These are phyloP conservation scores for Rhynchospora tenuis DNA, from an alignment of 176 grass and related monocot genomes.

Conservation along the genomic window DNA sequence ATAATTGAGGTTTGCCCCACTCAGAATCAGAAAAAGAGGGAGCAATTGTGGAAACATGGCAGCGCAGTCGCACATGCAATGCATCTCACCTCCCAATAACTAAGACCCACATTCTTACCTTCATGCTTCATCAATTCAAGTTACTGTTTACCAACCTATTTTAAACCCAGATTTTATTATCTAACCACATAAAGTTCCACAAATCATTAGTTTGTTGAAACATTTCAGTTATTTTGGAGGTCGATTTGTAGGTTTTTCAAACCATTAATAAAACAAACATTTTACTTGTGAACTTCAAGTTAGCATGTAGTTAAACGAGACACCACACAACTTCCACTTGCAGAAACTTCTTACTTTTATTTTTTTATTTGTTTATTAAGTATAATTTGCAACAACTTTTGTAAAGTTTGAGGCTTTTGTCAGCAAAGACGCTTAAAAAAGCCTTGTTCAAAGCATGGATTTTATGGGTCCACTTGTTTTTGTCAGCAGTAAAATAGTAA, in stretches of 20 bases:
- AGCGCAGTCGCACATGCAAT: not conserved
- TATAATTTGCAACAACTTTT: not conserved
- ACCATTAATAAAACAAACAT: not conserved
- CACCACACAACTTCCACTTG: not conserved
- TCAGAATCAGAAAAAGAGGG: not conserved
- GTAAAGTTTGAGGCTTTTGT: constrained; percentile 22
- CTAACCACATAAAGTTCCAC: not conserved
- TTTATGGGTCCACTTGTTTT: not conserved
- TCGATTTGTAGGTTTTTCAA: not conserved
- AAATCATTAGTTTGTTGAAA: not conserved
- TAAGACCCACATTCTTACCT: not conserved
- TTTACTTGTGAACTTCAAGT: not conserved
- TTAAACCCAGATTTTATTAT: not conserved
- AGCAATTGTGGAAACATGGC: not conserved
- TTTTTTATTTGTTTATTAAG: not conserved
- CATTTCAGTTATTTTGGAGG: not conserved
- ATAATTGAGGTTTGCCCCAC: constrained; percentile 13
- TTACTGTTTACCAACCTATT: not conserved
- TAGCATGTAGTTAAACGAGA: not conserved
- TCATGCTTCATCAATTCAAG: too few relatives aligned
- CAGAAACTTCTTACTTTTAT: not conserved
- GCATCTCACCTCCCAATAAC: not conserved
- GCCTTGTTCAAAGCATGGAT: not conserved
- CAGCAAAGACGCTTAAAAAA: not conserved
- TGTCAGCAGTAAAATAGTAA: constrained; percentile 21